Evolutionary conservation across 148 eudicot genomes (phyloP).

Genomic region (Cornus kousa): DNA sequence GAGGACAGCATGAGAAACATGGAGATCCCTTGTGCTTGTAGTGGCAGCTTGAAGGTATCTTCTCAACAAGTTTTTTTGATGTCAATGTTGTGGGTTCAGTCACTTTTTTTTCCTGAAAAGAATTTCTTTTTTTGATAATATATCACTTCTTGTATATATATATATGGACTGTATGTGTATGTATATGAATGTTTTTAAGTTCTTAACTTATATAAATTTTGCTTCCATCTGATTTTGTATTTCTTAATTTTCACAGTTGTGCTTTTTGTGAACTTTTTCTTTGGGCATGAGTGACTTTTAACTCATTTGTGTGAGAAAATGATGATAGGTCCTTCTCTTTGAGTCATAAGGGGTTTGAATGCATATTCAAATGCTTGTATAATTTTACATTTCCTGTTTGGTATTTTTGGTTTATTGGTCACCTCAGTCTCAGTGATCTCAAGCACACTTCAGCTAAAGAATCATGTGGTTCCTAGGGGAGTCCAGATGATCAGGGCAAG

Average conservation of each 20-base stretch:
- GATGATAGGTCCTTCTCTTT: background rate
- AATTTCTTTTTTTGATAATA: background rate
- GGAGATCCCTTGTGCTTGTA: constrained; percentile 79
- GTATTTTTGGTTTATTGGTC: background rate
- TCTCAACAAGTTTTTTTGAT: background rate
- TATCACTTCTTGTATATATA: background rate
- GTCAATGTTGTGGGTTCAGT: background rate
- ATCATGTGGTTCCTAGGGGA: background rate
- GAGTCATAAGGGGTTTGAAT: background rate
- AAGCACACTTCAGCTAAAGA: background rate
- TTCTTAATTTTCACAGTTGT: no score
- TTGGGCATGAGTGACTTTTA: background rate
- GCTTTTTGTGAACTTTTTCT: no score
- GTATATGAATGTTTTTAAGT: background rate
- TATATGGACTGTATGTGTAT: background rate
- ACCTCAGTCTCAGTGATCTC: background rate
- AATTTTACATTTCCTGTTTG: background rate
- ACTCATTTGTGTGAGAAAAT: background rate
- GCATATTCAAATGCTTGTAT: background rate
- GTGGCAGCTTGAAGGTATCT: constrained; percentile 80
- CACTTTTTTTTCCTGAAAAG: background rate
- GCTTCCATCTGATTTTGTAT: background rate
- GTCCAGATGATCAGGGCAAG: background rate
- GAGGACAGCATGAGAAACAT: constrained; percentile 72
- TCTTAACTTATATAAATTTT: no score